Evolutionary conservation across 1,284 basidiomycete species (phyloP), one percentile per base, ranked within the genome.

Genomic region (Coriolopsis trogii): DNA sequence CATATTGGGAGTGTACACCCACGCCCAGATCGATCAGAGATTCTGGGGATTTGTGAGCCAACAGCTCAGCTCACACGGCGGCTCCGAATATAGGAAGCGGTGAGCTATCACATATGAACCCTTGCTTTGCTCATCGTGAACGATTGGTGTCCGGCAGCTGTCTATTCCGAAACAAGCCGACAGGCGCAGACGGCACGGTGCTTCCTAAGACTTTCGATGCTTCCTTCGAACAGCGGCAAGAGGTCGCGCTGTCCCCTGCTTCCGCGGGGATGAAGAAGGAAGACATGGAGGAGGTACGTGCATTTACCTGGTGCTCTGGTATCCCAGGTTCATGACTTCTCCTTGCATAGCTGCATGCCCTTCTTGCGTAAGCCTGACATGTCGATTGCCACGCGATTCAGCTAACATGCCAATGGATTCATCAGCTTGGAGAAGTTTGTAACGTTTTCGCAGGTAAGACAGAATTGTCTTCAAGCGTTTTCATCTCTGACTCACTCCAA

Each of bases 341-440:
- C 9, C 4, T 24, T 13, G 24, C n/a, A n/a, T 21, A 45, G 43
- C 33, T 45, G 2, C 31, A 37, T 28, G 9, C 12, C 3, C 20
- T 46, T 20, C 36, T 46, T 3, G 45, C 20, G 45, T 46, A 7
- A 28, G 45, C 24, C 8, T 6, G 16, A 5, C 15, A 29, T 26
- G 12, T 4, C 9, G 16, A 21, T 37, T 5, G 6, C 26, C n/a
- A 16, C 4, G 8, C 8, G n/a, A 8, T 15, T 33, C 9, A 3
- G 4, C 15, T 31, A n/a, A 36, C 34, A 38, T 20, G 16, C 26
- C 13, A 9, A 16, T 10, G 3, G 15, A 6, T 24, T 15, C 20
- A n/a, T 34, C 21, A 85, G 81, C 12, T 63, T 87, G 21, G 79
- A 82, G 41, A 86, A 87, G 69, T 86, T 80, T 51, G 68, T 81